Evolutionary conservation across 2,329 filamentous ascomycete species (phyloP).

Genomic region (Lachnellula hyalina): DNA sequence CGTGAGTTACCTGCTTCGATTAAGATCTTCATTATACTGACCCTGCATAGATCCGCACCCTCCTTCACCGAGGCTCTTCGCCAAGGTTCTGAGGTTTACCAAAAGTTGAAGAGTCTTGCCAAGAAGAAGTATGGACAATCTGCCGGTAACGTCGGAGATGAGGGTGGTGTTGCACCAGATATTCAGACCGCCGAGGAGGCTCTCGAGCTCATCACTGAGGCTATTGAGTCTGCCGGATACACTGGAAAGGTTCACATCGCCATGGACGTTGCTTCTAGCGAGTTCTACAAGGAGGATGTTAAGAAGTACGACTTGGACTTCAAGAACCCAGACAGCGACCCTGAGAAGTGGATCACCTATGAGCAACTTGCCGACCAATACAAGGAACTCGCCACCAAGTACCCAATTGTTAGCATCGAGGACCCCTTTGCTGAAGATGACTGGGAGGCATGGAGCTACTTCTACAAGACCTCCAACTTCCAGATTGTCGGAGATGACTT

Average conservation of each 20-base stretch:
- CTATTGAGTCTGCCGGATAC: conserved; percentile 94
- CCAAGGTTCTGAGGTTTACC: conserved; percentile 96
- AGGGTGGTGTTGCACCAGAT: conserved; percentile 98
- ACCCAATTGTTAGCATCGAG: conserved; percentile 98
- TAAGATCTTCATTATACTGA: conserved; percentile 4
- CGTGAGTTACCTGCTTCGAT: conserved; percentile 43
- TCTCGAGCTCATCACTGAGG: conserved; percentile 88
- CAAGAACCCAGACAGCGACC: conserved; percentile 99
- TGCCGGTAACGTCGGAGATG: conserved; percentile 97
- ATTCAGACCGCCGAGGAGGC: conserved; percentile 97
- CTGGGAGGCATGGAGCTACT: conserved; percentile 99
- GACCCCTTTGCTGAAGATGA: conserved; percentile 99
- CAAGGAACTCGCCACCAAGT: conserved; percentile 82
- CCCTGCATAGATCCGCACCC: conserved; percentile 60
- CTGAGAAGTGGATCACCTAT: conserved; percentile 96
- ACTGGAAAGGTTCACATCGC: conserved; percentile 95
- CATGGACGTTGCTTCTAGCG: conserved; percentile 98
- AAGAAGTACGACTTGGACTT: conserved; percentile 99
- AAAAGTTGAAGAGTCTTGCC: conserved; percentile 90
- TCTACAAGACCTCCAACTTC: conserved; percentile 98
- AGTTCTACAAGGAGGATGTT: conserved; percentile 96
- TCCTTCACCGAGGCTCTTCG: conserved; percentile 95
- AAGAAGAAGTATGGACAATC: conserved; percentile 99
- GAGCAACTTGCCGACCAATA: conserved; percentile 93
- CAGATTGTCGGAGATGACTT: conserved; percentile 98